Evolutionary conservation across 371 early-diverging fungal genomes (phyloP).

Genomic region (Mortierella sp.): DNA sequence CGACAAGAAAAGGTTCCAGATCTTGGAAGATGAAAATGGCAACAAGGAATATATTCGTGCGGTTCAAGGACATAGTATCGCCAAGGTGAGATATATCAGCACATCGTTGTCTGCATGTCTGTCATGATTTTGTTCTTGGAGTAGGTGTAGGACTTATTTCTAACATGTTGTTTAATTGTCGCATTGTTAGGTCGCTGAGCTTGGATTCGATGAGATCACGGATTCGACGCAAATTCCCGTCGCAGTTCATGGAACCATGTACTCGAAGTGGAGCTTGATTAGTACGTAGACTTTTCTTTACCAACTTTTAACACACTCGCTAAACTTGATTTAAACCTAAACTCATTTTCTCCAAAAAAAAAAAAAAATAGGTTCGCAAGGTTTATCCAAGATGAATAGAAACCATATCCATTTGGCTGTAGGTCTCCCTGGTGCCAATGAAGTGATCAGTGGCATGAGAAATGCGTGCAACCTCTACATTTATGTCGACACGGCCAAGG

Average conservation of each 20-base stretch:
- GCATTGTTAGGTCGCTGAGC: conserved; percentile 58
- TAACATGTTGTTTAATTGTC: not conserved
- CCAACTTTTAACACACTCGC: not conserved
- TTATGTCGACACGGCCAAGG: conserved; percentile 76
- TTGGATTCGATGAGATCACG: conserved; percentile 66
- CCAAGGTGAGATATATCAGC: conserved; percentile 23
- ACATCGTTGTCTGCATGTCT: not conserved
- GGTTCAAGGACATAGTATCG: conserved; percentile 87
- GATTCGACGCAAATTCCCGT: conserved; percentile 64
- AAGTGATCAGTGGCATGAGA: conserved; percentile 86
- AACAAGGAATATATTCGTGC: conserved; percentile 74
- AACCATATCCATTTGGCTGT: conserved; percentile 92
- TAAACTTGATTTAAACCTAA: not conserved
- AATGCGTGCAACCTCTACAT: conserved; percentile 74
- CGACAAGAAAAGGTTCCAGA: conserved; percentile 84
- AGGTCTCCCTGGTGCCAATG: conserved; percentile 75
- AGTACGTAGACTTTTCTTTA: conserved; percentile 41
- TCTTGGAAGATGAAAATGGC: conserved; percentile 57
- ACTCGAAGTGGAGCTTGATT: conserved; percentile 70
- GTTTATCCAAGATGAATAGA: conserved; percentile 83
- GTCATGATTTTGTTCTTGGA: not conserved
- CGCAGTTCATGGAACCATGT: conserved; percentile 85
- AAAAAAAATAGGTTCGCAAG: conserved; percentile 50
- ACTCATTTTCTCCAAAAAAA: not conserved
- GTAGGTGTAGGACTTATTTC: no score